Percentiles rank a stretch among this genome's conserved stretches.
phyloP scores from a whole-genome alignment of 2,329 filamentous ascomycete species.

The Tolypocladium ovalisporum region DNA sequence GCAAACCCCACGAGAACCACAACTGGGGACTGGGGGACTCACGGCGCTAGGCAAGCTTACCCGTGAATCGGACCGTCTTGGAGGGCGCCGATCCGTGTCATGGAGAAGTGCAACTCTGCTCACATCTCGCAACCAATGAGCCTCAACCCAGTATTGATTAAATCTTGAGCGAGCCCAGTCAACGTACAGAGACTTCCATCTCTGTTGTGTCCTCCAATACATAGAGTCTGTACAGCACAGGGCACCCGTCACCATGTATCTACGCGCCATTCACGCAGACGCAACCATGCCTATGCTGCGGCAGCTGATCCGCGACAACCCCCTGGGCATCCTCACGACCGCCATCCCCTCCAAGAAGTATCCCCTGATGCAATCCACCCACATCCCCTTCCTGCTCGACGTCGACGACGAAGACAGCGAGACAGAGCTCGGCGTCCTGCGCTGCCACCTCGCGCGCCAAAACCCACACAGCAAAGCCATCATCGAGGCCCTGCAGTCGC shows the following conservation, averaged over 20 bases:
- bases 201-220: neutral
- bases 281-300: constrained; percentile 34
- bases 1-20: neutral
- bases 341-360: constrained; percentile 38
- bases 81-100: neutral
- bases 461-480: constrained; percentile 56
- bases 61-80: neutral
- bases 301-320: constrained; percentile 46
- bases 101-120: neutral
- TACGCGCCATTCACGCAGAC: constrained; percentile 43
- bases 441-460: constrained; percentile 50
- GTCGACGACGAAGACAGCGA: constrained; percentile 27
- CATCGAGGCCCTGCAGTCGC: constrained; percentile 29
- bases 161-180: neutral
- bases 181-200: neutral
- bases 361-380: constrained; percentile 44
- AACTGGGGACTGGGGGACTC: no score
- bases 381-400: constrained; percentile 51
- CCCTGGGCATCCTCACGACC: constrained; percentile 52
- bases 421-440: constrained; percentile 31
- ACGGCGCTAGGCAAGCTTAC: neutral
- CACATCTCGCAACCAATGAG: neutral
- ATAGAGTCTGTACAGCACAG: neutral
- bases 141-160: neutral
- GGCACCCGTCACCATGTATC: constrained; percentile 41